Evolutionary conservation across 164 flowering plant species (phyloP), one percentile per base, ranked within the genome.

Genomic region (Litsea cubeba): DNA sequence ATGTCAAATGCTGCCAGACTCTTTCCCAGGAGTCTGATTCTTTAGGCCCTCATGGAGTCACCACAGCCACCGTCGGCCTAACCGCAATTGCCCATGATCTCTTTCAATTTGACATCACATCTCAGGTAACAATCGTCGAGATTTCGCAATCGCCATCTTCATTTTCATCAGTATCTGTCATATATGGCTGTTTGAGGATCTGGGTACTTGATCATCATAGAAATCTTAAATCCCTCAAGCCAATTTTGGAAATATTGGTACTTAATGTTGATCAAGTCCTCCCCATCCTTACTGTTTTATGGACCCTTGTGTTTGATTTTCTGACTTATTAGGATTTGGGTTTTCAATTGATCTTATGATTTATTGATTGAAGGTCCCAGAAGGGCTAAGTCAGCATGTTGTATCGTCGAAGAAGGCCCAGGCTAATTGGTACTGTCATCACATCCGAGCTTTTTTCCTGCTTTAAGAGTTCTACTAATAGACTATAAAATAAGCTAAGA

Each of bases 341-440:
- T 28, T 30, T 20, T 4, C n/a, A 57, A 62, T 24, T 26, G 50
- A 6, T 49, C 3, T 22, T 8, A 25, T 70, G 7, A 14, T 14
- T 46, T 74, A 8, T 58, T 22, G 15, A 60, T 77, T 74, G 58
- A 49, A 95, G 99, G 97, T 93, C 30, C 99, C 99, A 17, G 90
- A 86, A 70, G 89, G 87, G 24, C 90, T 95, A 17, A 67, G 84
- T 63, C 80, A 81, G 72, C 89, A 91, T 80, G 98, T 91, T 24
- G 86, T 84, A 20, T 92, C 98, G 0, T 91, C 99, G 12, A 89
- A 83, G 84, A 91, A 88, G 74, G 92, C 96, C 71, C 99, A 95
- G 70, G 87, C 91, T 30, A 95, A 90, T 73, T 95, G 99, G 99
- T 95, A 87, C 24, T 72, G 8, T 12, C 46, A 20, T 64, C 58